Base-by-base conservation (phyloP, 108 stramenopile species). In the Nitzschia sp. region DNA sequence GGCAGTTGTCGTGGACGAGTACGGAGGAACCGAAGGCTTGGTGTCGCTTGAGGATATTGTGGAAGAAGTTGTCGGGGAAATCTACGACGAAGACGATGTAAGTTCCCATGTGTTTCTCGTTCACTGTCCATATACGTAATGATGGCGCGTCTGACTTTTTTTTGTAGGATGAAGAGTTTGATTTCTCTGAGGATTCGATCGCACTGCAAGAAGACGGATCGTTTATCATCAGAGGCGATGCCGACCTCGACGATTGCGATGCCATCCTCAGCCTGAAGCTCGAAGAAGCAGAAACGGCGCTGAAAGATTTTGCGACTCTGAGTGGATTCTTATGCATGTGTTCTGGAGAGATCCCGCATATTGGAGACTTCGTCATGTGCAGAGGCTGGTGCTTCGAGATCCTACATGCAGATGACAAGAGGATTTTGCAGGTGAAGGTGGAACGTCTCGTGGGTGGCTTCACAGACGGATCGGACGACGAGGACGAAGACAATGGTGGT, bases 1-100 rank as follows among this genome's bases (percentile, higher is more conserved):
- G 91, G 98, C 98, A 4, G 89, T 98, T 72, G 98, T 98, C 22
- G 98, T 98, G 6, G 98, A 98, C 62, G 98, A 98, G 80, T 97
- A 90, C 71, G 98, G 98, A 28, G 97, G 97, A 30, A 98, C 97
- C 0, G 96, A 94, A 59, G 97, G 97, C n/a, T 60, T 98, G 53
- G 96, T 98, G 8, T 95, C 96, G 3, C 70, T 98, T 25, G 97
- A 98, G 78, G 96, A 97, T 78, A 96, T 96, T 61, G 85, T 97
- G 21, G 97, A 98, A 79, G 96, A 95, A 82, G 94, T 94, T 33
- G 92, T 96, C 28, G 95, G 95, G 16, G 93, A 94, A 75, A 94
- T 94, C 34, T 94, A 94, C 64, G 93, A 94, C 63, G 93, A 88
- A 79, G 95, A 86, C 77, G 86, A 89, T 69, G 58, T 73, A 58